Evolutionary conservation across 2,329 filamentous ascomycete species (phyloP).

Genomic region (Dryadomyces quercivorus): DNA sequence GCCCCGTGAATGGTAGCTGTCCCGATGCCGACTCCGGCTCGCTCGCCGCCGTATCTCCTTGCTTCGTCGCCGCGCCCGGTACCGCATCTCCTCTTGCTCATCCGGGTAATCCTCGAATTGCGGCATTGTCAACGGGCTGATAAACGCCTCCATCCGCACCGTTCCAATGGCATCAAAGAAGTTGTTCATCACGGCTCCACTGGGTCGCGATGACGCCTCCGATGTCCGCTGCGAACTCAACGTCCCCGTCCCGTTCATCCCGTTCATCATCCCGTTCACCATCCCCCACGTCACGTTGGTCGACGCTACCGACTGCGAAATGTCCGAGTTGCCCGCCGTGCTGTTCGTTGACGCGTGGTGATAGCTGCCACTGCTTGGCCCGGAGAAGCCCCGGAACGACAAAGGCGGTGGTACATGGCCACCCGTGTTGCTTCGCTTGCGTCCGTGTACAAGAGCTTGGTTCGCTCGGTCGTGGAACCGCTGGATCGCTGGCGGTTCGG

Average conservation of each 20-base stretch:
- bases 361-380: constrained; percentile 29
- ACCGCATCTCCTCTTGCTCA: constrained; percentile 37
- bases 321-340: constrained; percentile 46
- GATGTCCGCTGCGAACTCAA: constrained; percentile 35
- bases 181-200: constrained; percentile 28
- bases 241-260: constrained; percentile 9
- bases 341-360: constrained; percentile 38
- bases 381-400: constrained; percentile 70
- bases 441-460: constrained; percentile 46
- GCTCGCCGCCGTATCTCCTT: constrained; percentile 40
- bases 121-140: constrained; percentile 44
- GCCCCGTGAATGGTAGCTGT: constrained; percentile 35
- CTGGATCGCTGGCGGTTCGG: constrained; percentile 60
- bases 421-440: constrained; percentile 83
- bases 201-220: constrained; percentile 38
- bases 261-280: constrained; percentile 4
- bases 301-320: constrained; percentile 34
- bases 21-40: constrained; percentile 39
- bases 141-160: constrained; percentile 94
- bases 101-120: constrained; percentile 33
- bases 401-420: constrained; percentile 58
- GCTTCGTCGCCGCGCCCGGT: constrained; percentile 36
- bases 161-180: constrained; percentile 87
- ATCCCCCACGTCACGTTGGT: constrained; percentile 24
- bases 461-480: constrained; percentile 45